A percentile compares a stretch with the other conserved stretches of the same genome.
Conservation (phyloP, 1,139 yeast species). For the Saccharomyces hybrid region DNA sequence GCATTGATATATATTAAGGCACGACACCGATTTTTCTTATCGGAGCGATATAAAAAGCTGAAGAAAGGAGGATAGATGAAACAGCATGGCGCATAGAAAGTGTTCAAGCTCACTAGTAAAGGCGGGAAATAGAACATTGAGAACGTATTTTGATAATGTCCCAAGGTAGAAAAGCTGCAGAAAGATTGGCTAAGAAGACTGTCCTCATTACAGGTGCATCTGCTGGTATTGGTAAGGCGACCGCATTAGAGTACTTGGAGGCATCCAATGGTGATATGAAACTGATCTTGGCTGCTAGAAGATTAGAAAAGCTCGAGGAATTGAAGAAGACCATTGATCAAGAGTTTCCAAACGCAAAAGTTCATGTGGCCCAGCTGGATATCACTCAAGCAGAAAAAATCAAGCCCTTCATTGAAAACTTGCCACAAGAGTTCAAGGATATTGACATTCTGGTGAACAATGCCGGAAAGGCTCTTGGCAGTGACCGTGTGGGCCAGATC, state of each 20-base stretch:
- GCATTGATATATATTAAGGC: not conserved
- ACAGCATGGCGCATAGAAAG: not conserved
- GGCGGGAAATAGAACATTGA: conserved; percentile 1
- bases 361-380: conserved; percentile 51
- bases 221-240: conserved; percentile 64
- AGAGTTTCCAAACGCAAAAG: conserved; percentile 44
- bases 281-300: conserved; percentile 62
- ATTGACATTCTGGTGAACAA: conserved; percentile 69
- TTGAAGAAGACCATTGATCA: conserved; percentile 41
- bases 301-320: conserved; percentile 46
- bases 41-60: not conserved
- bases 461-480: conserved; percentile 76
- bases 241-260: conserved; percentile 63
- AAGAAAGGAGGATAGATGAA: not conserved
- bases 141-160: conserved; percentile 28
- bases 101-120: not conserved
- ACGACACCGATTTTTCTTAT: conserved; percentile 1
- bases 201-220: conserved; percentile 41
- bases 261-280: conserved; percentile 63
- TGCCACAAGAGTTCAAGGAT: conserved; percentile 50
- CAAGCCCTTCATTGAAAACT: conserved; percentile 41
- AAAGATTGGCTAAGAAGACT: conserved; percentile 39
- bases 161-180: conserved; percentile 35
- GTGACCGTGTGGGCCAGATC: conserved; percentile 55
- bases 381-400: conserved; percentile 49